phyloP scores from a whole-genome alignment of 208 protist genomes.

The Leishmania amazonensis region DNA sequence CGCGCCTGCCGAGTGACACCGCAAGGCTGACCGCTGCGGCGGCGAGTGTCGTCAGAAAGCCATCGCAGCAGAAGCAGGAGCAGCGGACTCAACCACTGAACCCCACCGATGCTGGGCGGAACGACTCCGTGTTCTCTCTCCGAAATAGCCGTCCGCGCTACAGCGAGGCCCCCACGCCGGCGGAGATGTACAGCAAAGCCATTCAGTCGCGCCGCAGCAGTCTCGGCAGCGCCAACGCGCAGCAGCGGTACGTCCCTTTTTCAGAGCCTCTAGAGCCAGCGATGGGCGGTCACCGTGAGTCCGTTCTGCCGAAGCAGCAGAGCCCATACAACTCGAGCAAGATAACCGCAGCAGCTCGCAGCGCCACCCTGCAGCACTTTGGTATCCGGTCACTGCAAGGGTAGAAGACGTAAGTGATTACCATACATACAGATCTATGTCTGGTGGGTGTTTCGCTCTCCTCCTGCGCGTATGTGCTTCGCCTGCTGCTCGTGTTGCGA shows the following conservation, averaged over 20 bases:
- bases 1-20: neutral
- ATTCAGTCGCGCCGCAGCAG: conserved; percentile 1
- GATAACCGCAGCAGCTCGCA: conserved; percentile 7
- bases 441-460: neutral
- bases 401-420: neutral
- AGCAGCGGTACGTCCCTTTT: conserved; percentile 24
- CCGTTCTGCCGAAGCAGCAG: neutral
- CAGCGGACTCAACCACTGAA: neutral
- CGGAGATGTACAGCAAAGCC: neutral
- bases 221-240: conserved; percentile 2
- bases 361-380: conserved; percentile 37
- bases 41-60: neutral
- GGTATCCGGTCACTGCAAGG: conserved; percentile 35
- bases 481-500: neutral
- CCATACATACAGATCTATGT: neutral
- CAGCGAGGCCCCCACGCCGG: neutral
- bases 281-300: neutral
- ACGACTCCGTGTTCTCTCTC: conserved; percentile 11
- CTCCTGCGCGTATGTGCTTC: neutral
- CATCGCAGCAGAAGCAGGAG: conserved; percentile 6
- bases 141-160: neutral
- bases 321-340: conserved; percentile 2
- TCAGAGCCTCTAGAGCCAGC: conserved; percentile 7
- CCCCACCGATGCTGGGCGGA: neutral
- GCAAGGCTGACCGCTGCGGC: neutral